These are phyloP conservation scores for Phytopythium vexans DNA, from an alignment of 352 stramenopile species.

Conservation along the genomic window DNA sequence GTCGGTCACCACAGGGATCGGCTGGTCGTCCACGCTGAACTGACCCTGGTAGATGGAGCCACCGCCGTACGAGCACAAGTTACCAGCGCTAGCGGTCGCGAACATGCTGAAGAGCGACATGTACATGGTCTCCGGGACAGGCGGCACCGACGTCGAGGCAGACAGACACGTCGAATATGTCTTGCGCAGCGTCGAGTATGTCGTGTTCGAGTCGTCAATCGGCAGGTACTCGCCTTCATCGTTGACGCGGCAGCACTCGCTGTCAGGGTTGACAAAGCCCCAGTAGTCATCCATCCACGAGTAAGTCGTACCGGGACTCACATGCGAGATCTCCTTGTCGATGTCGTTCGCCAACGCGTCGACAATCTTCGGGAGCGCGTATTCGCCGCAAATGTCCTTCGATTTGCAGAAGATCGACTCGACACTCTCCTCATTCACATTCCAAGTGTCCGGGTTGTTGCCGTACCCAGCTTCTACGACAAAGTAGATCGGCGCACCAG, in stretches of 20 bases:
- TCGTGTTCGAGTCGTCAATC: slow-evolving; percentile 38
- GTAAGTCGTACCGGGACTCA: slow-evolving; percentile 53
- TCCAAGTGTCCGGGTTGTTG: slow-evolving; percentile 41
- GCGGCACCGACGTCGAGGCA: slow-evolving; percentile 29
- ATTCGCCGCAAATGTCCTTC: slow-evolving; percentile 51
- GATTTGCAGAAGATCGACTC: slow-evolving; percentile 55
- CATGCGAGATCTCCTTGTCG: slow-evolving; percentile 40
- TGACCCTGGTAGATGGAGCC: slow-evolving; percentile 62
- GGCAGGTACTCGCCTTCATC: slow-evolving; percentile 37
- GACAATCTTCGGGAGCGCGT: slow-evolving; percentile 56
- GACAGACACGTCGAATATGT: slow-evolving; percentile 33
- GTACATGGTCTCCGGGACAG: slow-evolving; percentile 47
- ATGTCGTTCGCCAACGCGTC: slow-evolving; percentile 50
- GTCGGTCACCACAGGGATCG: slow-evolving; percentile 44
- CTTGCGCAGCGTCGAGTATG: slow-evolving; percentile 36
- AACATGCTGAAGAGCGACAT: slow-evolving; percentile 82
- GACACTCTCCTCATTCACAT: slow-evolving; percentile 40
- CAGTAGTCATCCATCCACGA: slow-evolving; percentile 73
- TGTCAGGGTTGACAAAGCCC: slow-evolving; percentile 58
- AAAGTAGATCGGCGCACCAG: slow-evolving; percentile 58
- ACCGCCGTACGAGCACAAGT: slow-evolving; percentile 61
- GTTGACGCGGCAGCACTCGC: slow-evolving; percentile 59
- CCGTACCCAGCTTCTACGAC: slow-evolving; percentile 56
- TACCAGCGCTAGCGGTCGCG: slow-evolving; percentile 49
- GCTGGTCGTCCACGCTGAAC: slow-evolving; percentile 58